Evolutionary conservation across 352 stramenopile genomes (phyloP).

Genomic region (Globisporangium viniferum): DNA sequence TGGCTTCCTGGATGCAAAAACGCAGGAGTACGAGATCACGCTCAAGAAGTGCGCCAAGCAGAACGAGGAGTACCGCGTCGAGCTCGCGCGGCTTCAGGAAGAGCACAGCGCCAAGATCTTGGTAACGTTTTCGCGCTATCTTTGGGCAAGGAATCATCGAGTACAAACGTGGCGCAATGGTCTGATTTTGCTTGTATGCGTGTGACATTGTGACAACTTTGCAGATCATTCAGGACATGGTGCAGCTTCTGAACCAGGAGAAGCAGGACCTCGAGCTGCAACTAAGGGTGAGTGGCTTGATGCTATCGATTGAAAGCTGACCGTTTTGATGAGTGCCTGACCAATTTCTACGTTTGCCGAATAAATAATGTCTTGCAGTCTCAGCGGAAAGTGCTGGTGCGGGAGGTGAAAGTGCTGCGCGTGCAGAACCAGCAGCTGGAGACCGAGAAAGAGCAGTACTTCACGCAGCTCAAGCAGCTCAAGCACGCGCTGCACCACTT

Average conservation of each 20-base stretch:
- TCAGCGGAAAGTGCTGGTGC: constrained; percentile 78
- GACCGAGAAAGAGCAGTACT: constrained; percentile 68
- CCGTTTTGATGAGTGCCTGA: neutral
- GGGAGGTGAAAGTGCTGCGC: constrained; percentile 73
- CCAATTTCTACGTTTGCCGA: neutral
- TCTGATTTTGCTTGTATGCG: constrained; percentile 8
- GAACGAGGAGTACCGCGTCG: constrained; percentile 43
- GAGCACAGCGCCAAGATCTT: constrained; percentile 54
- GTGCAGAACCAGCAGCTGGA: constrained; percentile 63
- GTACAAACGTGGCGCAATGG: neutral
- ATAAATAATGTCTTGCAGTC: constrained; percentile 20
- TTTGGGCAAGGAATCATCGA: neutral
- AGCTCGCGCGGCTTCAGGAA: constrained; percentile 49
- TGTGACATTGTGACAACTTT: neutral
- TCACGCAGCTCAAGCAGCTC: constrained; percentile 73
- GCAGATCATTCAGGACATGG: constrained; percentile 84
- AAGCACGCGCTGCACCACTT: constrained; percentile 70
- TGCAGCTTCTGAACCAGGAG: constrained; percentile 64
- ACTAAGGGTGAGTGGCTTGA: constrained; percentile 31
- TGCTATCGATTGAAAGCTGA: neutral
- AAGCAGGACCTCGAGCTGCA: constrained; percentile 75
- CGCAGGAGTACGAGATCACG: constrained; percentile 67
- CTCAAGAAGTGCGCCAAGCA: constrained; percentile 53
- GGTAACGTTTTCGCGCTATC: constrained; percentile 21
- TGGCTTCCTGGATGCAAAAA: constrained; percentile 75